Conservation (phyloP, 805 yeast genomes). For the Ogataea corticis region DNA sequence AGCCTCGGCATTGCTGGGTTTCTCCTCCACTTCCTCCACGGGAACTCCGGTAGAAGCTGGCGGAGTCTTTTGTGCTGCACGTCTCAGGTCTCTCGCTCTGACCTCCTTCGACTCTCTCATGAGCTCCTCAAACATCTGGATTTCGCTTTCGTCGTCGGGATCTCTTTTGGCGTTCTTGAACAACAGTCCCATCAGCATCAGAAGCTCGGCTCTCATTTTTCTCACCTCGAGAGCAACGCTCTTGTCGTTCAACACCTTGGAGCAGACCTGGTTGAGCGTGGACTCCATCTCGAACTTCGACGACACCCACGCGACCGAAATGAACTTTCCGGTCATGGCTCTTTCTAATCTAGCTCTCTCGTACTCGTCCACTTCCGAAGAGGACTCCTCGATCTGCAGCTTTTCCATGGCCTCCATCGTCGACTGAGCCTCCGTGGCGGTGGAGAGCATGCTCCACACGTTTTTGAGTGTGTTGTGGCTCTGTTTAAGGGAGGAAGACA, state of each 20-base stretch:
- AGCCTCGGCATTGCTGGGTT: background rate
- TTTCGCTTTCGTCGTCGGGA: constrained; percentile 71
- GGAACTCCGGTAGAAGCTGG: constrained; percentile 1
- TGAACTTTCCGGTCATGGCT: constrained; percentile 72
- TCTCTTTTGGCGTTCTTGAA: constrained; percentile 61
- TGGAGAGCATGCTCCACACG: constrained; percentile 66
- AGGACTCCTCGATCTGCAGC: constrained; percentile 45
- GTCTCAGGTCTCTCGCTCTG: constrained; percentile 31
- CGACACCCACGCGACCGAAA: constrained; percentile 85
- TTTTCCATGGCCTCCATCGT: constrained; percentile 73
- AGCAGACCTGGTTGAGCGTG: constrained; percentile 71
- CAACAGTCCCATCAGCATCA: constrained; percentile 61
- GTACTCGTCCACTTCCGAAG: constrained; percentile 46
- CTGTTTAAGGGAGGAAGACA: constrained; percentile 69
- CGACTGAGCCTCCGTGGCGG: constrained; percentile 77
- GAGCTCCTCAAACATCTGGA: constrained; percentile 69
- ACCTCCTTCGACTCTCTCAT: constrained; percentile 35
- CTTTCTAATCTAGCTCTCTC: constrained; percentile 66
- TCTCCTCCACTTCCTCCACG: background rate
- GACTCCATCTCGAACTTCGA: constrained; percentile 76
- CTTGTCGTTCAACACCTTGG: constrained; percentile 59
- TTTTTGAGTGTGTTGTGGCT: constrained; percentile 74
- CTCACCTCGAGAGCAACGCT: constrained; percentile 46
- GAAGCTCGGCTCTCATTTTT: constrained; percentile 61
- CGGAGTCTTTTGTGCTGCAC: constrained; percentile 17